Evolutionary conservation across 805 yeast genomes (phyloP), one percentile per base, ranked within the genome.

Genomic region (Yarrowia keelungensis): DNA sequence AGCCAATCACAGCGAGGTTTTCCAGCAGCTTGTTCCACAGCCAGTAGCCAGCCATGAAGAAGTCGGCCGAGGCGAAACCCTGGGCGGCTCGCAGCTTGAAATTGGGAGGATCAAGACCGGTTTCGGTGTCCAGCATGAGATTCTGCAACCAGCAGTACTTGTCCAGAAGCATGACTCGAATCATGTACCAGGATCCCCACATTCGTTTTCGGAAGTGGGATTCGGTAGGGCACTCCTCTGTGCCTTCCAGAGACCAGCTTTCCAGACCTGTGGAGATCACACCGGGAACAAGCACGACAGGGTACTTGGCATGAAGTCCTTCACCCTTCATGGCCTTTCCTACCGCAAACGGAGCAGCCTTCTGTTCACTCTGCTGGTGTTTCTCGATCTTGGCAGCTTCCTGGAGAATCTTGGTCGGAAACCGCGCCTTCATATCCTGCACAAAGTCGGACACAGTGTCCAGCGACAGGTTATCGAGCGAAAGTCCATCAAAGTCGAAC

Each of bases 121-220:
- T 95, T 69, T 86, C 87, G 0, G 92, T 88, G 77, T 95, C 98
- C 46, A 95, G 81, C 89, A 88, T 89, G 51, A 95, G 84, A 77
- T 93, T 97, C 76, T 90, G 88, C 71, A 95, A 83, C 99, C 99
- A 95, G 79, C 99, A 95, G 1, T 86, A 77, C 78, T 95, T 95
- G 75, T 94, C 97, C 68, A 93, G 80, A 26, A 95, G 82, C 98
- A 95, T 94, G 3, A 97, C 88, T 72, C 90, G 84, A 69, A 95
- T 79, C 99, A 95, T 95, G 76, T 91, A 92, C 81, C 92, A 93
- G 0, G 97, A 91, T 0, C 99, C 99, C 99, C 99, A 95, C 69
- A 95, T 77, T 72, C 98, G 82, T 75, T 92, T 93, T 65, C 99
- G 83, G 80, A 94, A 95, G 77, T 94, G 96, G 10, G 87, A 83